These are phyloP conservation scores for Arachis hypogaea DNA, from an alignment of 306 rosid genomes.

Conservation along the genomic window DNA sequence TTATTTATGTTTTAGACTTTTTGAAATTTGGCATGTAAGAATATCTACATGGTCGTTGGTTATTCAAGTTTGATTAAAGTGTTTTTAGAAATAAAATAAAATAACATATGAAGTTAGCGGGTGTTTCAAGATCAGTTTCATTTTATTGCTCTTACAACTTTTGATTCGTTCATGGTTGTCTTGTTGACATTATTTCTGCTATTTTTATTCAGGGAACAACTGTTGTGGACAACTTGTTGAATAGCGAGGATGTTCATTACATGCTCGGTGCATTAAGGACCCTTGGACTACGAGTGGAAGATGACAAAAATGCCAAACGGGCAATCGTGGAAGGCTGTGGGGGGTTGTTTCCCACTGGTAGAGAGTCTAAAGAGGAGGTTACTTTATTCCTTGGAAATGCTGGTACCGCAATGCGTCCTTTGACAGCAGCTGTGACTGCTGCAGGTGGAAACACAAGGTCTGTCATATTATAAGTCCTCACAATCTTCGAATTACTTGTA, in stretches of 20 bases:
- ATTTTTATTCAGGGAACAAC: slow-evolving; percentile 79
- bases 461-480: slow-evolving; percentile 15
- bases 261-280: slow-evolving; percentile 92
- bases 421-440: slow-evolving; percentile 91
- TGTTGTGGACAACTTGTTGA: slow-evolving; percentile 89
- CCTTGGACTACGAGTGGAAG: slow-evolving; percentile 85
- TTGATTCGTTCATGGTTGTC: slow-evolving; percentile 10
- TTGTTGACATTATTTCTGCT: slow-evolving; percentile 15
- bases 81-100: no score
- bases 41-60: neutral
- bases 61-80: slow-evolving; percentile 1
- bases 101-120: neutral
- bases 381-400: slow-evolving; percentile 98
- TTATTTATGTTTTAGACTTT: neutral
- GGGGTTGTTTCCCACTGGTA: slow-evolving; percentile 74
- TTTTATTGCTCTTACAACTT: slow-evolving; percentile 6
- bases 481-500: slow-evolving; percentile 11
- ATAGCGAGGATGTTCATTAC: slow-evolving; percentile 91
- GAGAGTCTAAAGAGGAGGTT: slow-evolving; percentile 71
- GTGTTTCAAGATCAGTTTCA: slow-evolving; percentile 21
- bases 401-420: slow-evolving; percentile 99
- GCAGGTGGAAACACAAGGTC: slow-evolving; percentile 97
- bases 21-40: neutral
- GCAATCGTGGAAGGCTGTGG: slow-evolving; percentile 93
- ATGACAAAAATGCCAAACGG: slow-evolving; percentile 66